phyloP scores from a whole-genome alignment of 345 rosid species.

The Ailanthus altissimus region DNA sequence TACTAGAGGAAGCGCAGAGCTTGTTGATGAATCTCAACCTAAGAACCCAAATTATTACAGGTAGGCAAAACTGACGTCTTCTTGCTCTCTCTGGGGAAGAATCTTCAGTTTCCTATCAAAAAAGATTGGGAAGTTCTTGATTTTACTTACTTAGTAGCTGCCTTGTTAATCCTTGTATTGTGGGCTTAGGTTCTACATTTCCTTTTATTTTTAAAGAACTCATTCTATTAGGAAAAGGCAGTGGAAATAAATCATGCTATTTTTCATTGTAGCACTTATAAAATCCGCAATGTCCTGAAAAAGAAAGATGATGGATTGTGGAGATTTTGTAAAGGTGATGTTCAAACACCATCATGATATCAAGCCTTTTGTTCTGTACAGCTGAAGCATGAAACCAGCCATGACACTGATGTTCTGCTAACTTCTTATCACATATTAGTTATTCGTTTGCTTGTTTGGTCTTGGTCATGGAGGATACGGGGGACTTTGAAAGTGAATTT shows the following conservation, averaged over 20 bases:
- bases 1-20: slow-evolving; percentile 97
- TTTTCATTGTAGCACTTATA: slow-evolving; percentile 60
- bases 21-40: slow-evolving; percentile 76
- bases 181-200: not conserved
- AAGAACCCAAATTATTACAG: slow-evolving; percentile 85
- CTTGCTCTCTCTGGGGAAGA: not conserved
- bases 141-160: not conserved
- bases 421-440: not conserved
- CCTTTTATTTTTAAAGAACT: not conserved
- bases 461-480: not conserved
- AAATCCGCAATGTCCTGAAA: slow-evolving; percentile 62
- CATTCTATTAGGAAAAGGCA: no score
- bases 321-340: slow-evolving; percentile 77
- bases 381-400: not conserved
- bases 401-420: not conserved
- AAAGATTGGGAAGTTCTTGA: not conserved
- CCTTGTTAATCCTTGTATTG: not conserved
- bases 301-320: slow-evolving; percentile 85
- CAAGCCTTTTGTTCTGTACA: not conserved
- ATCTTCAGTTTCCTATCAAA: not conserved
- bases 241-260: not conserved
- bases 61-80: slow-evolving; percentile 31
- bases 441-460: not conserved
- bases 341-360: slow-evolving; percentile 54
- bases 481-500: not conserved